These are phyloP conservation scores for Oryza officinalis DNA, from an alignment of 176 grass and related monocot species.

Conservation along the genomic window DNA sequence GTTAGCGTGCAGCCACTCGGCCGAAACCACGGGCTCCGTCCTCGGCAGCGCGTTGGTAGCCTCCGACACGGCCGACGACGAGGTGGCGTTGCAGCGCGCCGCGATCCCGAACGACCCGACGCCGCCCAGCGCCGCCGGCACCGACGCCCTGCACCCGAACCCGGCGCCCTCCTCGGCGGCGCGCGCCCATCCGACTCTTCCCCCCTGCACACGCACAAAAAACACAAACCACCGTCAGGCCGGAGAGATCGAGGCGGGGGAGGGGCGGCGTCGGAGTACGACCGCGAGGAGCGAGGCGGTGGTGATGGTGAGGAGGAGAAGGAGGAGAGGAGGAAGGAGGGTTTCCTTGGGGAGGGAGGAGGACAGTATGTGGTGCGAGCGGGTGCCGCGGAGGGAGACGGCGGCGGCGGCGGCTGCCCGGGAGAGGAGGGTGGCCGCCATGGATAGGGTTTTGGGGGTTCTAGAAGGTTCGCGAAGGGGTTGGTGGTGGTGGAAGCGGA, in stretches of 20 bases:
- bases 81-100: slow-evolving; percentile 54
- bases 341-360: slow-evolving; percentile 55
- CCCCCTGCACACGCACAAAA: slow-evolving; percentile 22
- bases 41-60: slow-evolving; percentile 44
- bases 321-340: slow-evolving; percentile 36
- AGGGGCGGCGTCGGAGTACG: slow-evolving; percentile 31
- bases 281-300: slow-evolving; percentile 50
- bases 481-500: background rate
- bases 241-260: background rate
- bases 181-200: slow-evolving; percentile 35
- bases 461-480: slow-evolving; percentile 48
- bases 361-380: slow-evolving; percentile 17
- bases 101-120: slow-evolving; percentile 35
- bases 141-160: slow-evolving; percentile 31
- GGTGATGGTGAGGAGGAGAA: background rate
- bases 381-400: slow-evolving; percentile 40
- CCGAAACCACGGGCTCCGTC: slow-evolving; percentile 75
- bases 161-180: slow-evolving; percentile 8
- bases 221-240: slow-evolving; percentile 10
- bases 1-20: slow-evolving; percentile 88
- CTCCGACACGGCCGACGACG: slow-evolving; percentile 46
- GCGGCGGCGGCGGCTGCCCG: slow-evolving; percentile 32
- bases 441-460: slow-evolving; percentile 38
- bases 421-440: slow-evolving; percentile 42
- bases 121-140: background rate